Evolutionary conservation across 495 filamentous ascomycete genomes (phyloP).

Genomic region (Penicillium paradoxum): DNA sequence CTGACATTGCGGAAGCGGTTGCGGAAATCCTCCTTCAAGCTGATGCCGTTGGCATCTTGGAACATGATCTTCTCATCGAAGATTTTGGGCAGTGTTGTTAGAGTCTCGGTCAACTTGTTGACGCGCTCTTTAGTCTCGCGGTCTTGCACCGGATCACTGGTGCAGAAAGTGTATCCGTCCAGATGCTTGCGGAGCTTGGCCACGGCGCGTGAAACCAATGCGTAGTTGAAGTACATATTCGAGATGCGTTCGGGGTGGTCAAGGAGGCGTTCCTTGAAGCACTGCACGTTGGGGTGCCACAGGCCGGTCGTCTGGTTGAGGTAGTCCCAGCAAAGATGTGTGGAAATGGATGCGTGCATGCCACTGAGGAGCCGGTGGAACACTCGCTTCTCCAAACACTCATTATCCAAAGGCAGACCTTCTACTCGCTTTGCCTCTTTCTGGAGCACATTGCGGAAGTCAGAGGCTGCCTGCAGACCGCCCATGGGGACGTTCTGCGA

Average conservation of each 20-base stretch:
- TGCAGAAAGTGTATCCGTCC: slow-evolving; percentile 83
- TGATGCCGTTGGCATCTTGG: slow-evolving; percentile 55
- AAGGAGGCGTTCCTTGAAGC: slow-evolving; percentile 81
- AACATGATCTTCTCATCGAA: slow-evolving; percentile 98
- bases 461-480: slow-evolving; percentile 64
- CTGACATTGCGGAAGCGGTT: slow-evolving; percentile 96
- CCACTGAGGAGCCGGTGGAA: slow-evolving; percentile 93
- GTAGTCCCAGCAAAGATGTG: slow-evolving; percentile 95
- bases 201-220: slow-evolving; percentile 81
- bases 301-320: slow-evolving; percentile 90
- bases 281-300: slow-evolving; percentile 88
- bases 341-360: slow-evolving; percentile 96
- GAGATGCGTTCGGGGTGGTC: slow-evolving; percentile 84
- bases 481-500: slow-evolving; percentile 23
- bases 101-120: slow-evolving; percentile 59
- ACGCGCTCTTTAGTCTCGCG: slow-evolving; percentile 72
- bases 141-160: slow-evolving; percentile 77
- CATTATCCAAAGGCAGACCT: slow-evolving; percentile 71
- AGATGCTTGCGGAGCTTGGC: slow-evolving; percentile 87
- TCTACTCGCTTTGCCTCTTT: slow-evolving; percentile 63
- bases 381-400: slow-evolving; percentile 94
- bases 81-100: slow-evolving; percentile 65
- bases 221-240: slow-evolving; percentile 99
- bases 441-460: slow-evolving; percentile 77
- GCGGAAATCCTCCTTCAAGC: slow-evolving; percentile 93